phyloP scores from a whole-genome alignment of 768 basidiomycete species.

The Russula ochroleuca region DNA sequence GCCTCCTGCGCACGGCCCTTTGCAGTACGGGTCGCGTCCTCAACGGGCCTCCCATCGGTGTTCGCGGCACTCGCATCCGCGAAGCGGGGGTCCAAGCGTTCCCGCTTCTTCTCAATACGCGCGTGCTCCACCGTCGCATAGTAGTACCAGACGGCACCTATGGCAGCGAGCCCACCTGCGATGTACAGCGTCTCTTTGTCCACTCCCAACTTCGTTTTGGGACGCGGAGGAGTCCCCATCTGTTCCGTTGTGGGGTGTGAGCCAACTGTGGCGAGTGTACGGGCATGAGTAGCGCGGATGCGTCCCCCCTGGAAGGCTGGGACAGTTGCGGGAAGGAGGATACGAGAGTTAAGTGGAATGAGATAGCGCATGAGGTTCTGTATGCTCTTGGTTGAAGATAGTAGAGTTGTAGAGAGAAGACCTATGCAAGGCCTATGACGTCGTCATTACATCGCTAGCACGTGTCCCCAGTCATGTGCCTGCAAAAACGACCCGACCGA shows the following conservation, averaged over 20 bases:
- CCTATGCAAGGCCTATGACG: too few relatives aligned
- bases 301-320: conserved; percentile 3
- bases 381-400: too few relatives aligned
- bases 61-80: neutral
- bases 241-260: conserved; percentile 14
- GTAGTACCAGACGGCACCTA: conserved; percentile 25
- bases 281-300: neutral
- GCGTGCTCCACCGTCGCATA: conserved; percentile 20
- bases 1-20: conserved; percentile 10
- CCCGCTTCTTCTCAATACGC: conserved; percentile 20
- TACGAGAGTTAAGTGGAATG: conserved; percentile 1
- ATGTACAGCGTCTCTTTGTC: conserved; percentile 18
- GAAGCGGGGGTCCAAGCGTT: neutral
- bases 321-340: conserved; percentile 1
- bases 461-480: neutral
- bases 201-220: neutral
- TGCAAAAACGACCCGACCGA: too few relatives aligned
- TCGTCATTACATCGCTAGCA: conserved; percentile 6
- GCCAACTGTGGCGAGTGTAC: conserved; percentile 14
- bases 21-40: neutral
- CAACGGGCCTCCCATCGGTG: conserved; percentile 4
- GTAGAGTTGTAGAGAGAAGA: too few relatives aligned
- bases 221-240: neutral
- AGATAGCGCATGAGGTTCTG: conserved; percentile 1
- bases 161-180: conserved; percentile 18